Evolutionary conservation across 176 grass and related monocot species (phyloP), one percentile per base, ranked within the genome.

Genomic region (Oryza meridionalis): DNA sequence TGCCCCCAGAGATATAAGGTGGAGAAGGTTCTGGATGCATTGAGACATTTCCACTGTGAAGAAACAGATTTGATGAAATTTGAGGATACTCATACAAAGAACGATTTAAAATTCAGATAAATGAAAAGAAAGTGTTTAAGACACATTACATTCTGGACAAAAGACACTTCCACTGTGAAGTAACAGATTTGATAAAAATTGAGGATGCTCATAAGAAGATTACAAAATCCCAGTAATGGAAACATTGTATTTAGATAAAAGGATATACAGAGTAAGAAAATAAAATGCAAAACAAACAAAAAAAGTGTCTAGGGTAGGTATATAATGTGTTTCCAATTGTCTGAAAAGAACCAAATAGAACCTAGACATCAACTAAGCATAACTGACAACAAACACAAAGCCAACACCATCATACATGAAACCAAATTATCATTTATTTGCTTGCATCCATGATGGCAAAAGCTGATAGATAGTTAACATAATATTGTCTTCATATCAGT

Each of bases 31-130:
- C 91, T 76, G 86, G 88, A 55, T 86, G 77, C 76, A 87, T 86
- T 77, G 92, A 98, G 86, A 98, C 61, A 88, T 84, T 98, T 77
- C 95, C 92, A 51, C 95, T 98, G 88, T 46, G 73, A 61, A n/a
- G 55, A n/a, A 61, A 61, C 7, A 76, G 19, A 76, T 25, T 38
- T 10, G 31, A 76, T 9, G 67, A 83, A 37, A 84, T 12, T 24
- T 40, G 8, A 49, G 17, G 19, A 22, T 15, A 50, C 27, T 49
- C 59, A 74, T 31, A 40, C 38, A 40, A 25, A 61, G 55, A 61
- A 47, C 45, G 11, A 47, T 47, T 2, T 47, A 14, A 47, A 61
- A 61, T 61, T 5, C 55, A 61, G 17, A 61, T 61, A 55, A 21
- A 55, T 55, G 51, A 55, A 19, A 55, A 19, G 6, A 19, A 55